Percentiles rank a stretch among this genome's conserved stretches.
These are phyloP conservation scores for Coniochaeta sp. DNA, from an alignment of 2,329 filamentous ascomycete species.

Conservation along the genomic window DNA sequence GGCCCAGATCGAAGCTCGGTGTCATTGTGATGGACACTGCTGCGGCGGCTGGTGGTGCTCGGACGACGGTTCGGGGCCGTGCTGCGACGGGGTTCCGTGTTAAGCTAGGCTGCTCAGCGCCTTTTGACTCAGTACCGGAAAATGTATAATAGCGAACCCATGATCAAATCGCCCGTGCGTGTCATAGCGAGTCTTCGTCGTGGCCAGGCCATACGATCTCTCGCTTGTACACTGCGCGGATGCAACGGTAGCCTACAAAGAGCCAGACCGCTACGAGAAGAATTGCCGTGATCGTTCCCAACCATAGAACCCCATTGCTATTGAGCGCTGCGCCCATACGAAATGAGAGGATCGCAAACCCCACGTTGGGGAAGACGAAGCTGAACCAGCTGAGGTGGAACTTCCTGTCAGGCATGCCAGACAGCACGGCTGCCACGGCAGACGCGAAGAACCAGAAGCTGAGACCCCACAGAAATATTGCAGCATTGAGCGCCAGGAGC, in stretches of 20 bases:
- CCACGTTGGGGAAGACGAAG: constrained; percentile 60
- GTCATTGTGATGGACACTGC: neutral
- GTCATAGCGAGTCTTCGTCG: constrained; percentile 40
- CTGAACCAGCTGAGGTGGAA: constrained; percentile 51
- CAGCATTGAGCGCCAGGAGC: constrained; percentile 27
- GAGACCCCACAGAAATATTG: constrained; percentile 58
- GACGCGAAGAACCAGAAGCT: constrained; percentile 50
- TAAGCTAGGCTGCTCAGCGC: neutral
- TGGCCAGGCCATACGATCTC: constrained; percentile 52
- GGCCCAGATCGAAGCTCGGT: neutral
- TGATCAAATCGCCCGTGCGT: neutral
- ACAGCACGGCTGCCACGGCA: constrained; percentile 34
- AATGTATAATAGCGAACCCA: neutral
- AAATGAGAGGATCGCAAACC: constrained; percentile 53
- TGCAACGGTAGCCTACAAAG: constrained; percentile 38
- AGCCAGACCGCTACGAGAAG: constrained; percentile 47
- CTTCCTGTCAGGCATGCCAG: constrained; percentile 21
- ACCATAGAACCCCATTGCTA: constrained; percentile 43
- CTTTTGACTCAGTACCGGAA: no score
- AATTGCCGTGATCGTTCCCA: constrained; percentile 48
- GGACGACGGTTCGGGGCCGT: neutral
- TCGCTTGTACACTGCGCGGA: constrained; percentile 38
- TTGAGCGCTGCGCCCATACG: constrained; percentile 44
- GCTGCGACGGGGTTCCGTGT: neutral
- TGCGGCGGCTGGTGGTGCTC: neutral